Percentiles rank a stretch among this genome's conserved stretches.
Evolutionary conservation across 2,329 filamentous ascomycete species (phyloP).

Genomic region (Fusarium metavorans): DNA sequence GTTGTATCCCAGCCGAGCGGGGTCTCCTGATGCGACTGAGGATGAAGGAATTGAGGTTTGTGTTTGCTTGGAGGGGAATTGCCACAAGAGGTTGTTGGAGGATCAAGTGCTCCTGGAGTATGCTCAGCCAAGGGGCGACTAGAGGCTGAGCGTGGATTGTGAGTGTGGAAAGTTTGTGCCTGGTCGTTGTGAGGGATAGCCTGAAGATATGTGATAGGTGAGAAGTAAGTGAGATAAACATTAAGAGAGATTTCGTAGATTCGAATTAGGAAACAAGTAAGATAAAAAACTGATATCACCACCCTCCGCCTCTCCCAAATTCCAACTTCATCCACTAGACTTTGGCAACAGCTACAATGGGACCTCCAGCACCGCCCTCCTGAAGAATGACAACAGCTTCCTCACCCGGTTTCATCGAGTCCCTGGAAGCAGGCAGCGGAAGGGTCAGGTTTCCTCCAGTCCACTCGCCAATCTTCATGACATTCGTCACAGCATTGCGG

Average conservation of each 20-base stretch:
- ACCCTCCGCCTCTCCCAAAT: not conserved
- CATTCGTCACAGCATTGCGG: constrained; percentile 47
- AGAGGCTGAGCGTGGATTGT: not conserved
- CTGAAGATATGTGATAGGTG: not conserved
- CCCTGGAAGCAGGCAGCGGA: not conserved
- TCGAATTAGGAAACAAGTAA: not conserved
- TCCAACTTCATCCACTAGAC: not conserved
- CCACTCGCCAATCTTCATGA: constrained; percentile 49
- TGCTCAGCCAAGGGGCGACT: constrained; percentile 1
- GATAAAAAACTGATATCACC: not conserved
- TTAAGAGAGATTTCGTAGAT: not conserved
- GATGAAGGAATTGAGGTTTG: constrained; percentile 25
- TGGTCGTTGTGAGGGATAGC: accelerated
- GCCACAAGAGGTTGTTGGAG: constrained; percentile 1
- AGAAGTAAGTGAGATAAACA: not conserved
- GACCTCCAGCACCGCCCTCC: not conserved
- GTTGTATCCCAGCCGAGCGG: constrained; percentile 7
- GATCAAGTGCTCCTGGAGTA: constrained; percentile 6
- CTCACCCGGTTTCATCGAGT: not conserved
- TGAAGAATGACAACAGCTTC: not conserved
- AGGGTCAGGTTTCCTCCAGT: not conserved
- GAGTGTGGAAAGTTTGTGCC: not conserved
- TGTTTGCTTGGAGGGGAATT: constrained; percentile 12
- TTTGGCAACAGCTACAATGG: not conserved
- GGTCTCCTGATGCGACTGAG: not conserved